Evolutionary conservation across 2,329 filamentous ascomycete genomes (phyloP), one percentile per base, ranked within the genome.

Genomic region (Aureobasidium namibiae): DNA sequence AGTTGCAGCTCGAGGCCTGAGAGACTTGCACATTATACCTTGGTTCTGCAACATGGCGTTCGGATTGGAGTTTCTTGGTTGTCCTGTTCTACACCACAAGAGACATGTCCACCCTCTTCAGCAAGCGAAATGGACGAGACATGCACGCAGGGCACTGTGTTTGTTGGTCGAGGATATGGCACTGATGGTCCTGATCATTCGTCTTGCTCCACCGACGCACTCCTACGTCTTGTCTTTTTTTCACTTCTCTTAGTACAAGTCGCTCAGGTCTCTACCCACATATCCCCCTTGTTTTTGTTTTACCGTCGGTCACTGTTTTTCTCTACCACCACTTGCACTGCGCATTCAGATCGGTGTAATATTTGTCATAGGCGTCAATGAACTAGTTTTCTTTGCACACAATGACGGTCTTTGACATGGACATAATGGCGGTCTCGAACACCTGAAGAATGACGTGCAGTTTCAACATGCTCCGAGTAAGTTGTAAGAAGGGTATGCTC

Each of bases 11-110:
- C 34, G 52, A 34, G 54, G 31, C 49, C 45, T 48, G 59, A 56
- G 46, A 49, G 45, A 48, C 60, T 39, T 56, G 44, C 56, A 46
- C 59, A 54, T 53, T 61, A 50, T 46, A 57, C 50, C 53, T 50
- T 63, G 56, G 45, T 60, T 52, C 31, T 58, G 62, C 60, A 59
- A 61, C 46, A 54, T 53, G 50, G 61, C 62, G 62, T 63, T 63
- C 46, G 56, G 58, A 60, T 56, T 56, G 62, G 62, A 61, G 62
- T 63, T 61, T 44, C 59, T 44, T 59, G 56, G 56, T 59, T 44
- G 26, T 63, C 54, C 39, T 46, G 38, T 61, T 56, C 50, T 38
- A 36, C 38, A 53, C 58, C 41, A 31, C 38, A 60, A 53, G 50
- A 60, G 31, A 60, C 52, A 39, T 56, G 31, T 50, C n/a, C 41